Base-by-base conservation (phyloP, 495 filamentous ascomycete species). In the Penicillium desertorum region DNA sequence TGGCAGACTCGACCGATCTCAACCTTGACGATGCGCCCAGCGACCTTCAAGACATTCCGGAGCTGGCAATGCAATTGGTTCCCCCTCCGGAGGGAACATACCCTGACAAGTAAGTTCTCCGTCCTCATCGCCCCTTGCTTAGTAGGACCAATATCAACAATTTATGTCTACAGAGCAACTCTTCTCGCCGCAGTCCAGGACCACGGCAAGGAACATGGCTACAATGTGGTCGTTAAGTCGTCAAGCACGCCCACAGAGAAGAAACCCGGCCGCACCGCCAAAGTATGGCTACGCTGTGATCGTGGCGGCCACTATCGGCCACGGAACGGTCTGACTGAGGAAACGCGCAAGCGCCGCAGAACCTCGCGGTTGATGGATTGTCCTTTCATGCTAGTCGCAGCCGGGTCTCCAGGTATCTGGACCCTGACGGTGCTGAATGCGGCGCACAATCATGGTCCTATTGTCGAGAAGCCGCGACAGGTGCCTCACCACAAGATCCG, bases 231-330 rank as follows among this genome's bases (percentile, higher is more conserved):
- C 5, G 73, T 79, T 48, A 79, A 79, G 44, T 77, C 76, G 17
- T 79, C 76, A 20, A 78, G 75, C 53, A 76, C 69, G 0, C 75
- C 76, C 2, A 78, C 73, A 9, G 74, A 78, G 52, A 77, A 79
- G 63, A 79, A 79, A 45, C 75, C 76, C 1, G 74, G 75, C 29
- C 74, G 76, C 5, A 77, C 74, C 0, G 73, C 74, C 29, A 79
- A 79, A 46, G 67, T 79, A 4, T 79, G 76, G 76, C 59, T 79
- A 46, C 74, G 76, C 19, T 79, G 76, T 64, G 76, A 79, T 62
- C 75, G 76, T n/a, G 76, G 76, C 42, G 76, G 76, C n/a, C 74
- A 77, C 44, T 79, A 79, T 57, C 75, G 76, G 19, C 75, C 76
- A 4, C 75, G 76, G 2, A 79, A 79, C 56, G 76, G 76, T 8